Evolutionary conservation across 163 green algal genomes (phyloP).

Genomic region (Trebouxia gelatinosa): DNA sequence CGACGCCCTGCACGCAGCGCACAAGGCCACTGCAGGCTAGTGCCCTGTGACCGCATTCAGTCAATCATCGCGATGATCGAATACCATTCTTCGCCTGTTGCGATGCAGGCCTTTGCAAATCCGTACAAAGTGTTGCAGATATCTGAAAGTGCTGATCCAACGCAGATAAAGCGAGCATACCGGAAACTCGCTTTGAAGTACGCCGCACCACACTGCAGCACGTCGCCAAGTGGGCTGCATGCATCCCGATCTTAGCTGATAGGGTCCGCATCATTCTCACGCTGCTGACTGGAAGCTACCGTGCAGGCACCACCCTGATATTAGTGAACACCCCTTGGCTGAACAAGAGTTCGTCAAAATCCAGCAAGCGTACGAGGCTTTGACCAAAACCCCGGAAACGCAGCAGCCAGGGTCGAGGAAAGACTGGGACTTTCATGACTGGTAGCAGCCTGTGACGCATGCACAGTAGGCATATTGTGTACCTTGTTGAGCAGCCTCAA

Average conservation of each 20-base stretch:
- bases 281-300: neutral
- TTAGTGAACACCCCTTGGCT: slow-evolving; percentile 25
- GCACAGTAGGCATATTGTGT: neutral
- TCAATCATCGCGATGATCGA: too few relatives aligned
- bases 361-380: slow-evolving; percentile 8
- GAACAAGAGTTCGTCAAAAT: slow-evolving; percentile 10
- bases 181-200: slow-evolving; percentile 30
- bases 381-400: neutral
- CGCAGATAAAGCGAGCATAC: slow-evolving; percentile 25
- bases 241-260: neutral
- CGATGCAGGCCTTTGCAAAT: neutral
- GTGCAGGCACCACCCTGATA: slow-evolving; percentile 33
- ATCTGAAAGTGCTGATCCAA: slow-evolving; percentile 18
- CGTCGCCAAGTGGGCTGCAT: neutral
- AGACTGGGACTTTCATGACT: slow-evolving; percentile 35
- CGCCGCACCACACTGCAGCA: neutral
- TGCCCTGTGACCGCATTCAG: too few relatives aligned
- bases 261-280: neutral
- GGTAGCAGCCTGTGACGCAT: neutral
- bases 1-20: too few relatives aligned
- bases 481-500: too few relatives aligned
- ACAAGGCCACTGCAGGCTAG: too few relatives aligned
- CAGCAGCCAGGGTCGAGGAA: slow-evolving; percentile 37
- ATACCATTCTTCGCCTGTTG: too few relatives aligned
- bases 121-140: slow-evolving; percentile 25